phyloP scores from a whole-genome alignment of 352 stramenopile species.

The Pythium scleroteichum region DNA sequence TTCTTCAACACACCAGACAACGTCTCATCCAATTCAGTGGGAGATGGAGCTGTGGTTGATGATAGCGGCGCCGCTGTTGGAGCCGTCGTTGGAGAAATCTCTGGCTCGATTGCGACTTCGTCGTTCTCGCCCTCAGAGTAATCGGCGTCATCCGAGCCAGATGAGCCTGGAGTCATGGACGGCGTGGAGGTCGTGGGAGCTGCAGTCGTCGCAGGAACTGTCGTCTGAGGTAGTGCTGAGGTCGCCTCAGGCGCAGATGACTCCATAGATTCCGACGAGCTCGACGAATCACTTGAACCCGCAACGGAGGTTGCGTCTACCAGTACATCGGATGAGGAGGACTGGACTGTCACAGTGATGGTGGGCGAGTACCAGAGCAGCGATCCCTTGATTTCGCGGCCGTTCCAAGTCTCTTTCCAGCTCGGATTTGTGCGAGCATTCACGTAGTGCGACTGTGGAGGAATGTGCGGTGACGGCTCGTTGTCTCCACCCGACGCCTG shows the following conservation, averaged over 20 bases:
- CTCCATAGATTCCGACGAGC: background rate
- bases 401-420: constrained; percentile 72
- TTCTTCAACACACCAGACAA: constrained; percentile 19
- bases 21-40: background rate
- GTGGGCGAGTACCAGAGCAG: constrained; percentile 65
- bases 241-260: background rate
- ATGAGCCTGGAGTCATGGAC: background rate
- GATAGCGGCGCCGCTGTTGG: background rate
- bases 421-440: constrained; percentile 74
- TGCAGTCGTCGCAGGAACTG: background rate
- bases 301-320: background rate
- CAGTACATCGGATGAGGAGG: background rate
- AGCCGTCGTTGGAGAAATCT: constrained; percentile 10
- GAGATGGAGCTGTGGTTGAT: background rate
- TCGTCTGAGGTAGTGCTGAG: background rate
- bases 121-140: constrained; percentile 31
- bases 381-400: constrained; percentile 52
- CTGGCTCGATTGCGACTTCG: constrained; percentile 26
- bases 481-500: constrained; percentile 54
- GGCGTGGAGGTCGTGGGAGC: background rate
- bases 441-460: constrained; percentile 80
- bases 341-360: constrained; percentile 23
- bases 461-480: constrained; percentile 55
- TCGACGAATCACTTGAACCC: background rate
- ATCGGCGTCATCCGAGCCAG: constrained; percentile 11